Evolutionary conservation across 805 yeast species (phyloP).

Genomic region (Suhomyces pyralidae): DNA sequence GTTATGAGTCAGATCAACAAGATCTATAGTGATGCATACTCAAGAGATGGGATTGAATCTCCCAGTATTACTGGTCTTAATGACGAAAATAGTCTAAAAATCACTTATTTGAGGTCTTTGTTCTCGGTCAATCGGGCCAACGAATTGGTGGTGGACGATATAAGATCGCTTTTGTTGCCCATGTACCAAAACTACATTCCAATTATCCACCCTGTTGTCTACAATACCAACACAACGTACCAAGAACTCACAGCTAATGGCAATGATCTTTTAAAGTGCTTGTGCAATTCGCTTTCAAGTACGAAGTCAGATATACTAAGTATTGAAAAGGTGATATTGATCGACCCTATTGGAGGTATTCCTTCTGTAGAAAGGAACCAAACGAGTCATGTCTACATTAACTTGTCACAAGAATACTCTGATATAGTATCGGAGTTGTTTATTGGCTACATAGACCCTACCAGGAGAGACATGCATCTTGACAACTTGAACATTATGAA

Average conservation of each 20-base stretch:
- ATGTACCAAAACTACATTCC: slow-evolving; percentile 55
- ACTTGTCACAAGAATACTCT: slow-evolving; percentile 75
- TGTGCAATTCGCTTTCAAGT: slow-evolving; percentile 25
- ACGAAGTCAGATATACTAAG: slow-evolving; percentile 36
- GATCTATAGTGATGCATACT: slow-evolving; percentile 12
- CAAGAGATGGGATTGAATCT: slow-evolving; percentile 13
- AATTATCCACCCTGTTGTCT: slow-evolving; percentile 53
- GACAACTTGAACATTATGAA: slow-evolving; percentile 67
- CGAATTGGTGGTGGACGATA: slow-evolving; percentile 15
- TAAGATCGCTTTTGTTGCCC: slow-evolving; percentile 37
- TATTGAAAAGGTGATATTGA: slow-evolving; percentile 76
- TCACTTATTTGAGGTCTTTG: slow-evolving; percentile 26
- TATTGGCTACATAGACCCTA: slow-evolving; percentile 51
- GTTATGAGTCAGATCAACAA: slow-evolving; percentile 32
- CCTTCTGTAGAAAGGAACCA: slow-evolving; percentile 81
- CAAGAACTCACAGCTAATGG: slow-evolving; percentile 26
- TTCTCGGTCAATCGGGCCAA: slow-evolving; percentile 14
- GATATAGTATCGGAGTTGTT: slow-evolving; percentile 62
- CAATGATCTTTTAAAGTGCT: slow-evolving; percentile 20
- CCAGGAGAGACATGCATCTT: slow-evolving; percentile 53
- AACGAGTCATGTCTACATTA: slow-evolving; percentile 83
- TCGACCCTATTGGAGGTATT: slow-evolving; percentile 86
- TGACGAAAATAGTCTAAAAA: slow-evolving; percentile 20
- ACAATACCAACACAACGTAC: slow-evolving; percentile 7
- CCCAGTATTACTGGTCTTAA: slow-evolving; percentile 6